These are phyloP conservation scores for Bryoglossum gracile DNA, from an alignment of 495 filamentous ascomycete species.

Conservation along the genomic window DNA sequence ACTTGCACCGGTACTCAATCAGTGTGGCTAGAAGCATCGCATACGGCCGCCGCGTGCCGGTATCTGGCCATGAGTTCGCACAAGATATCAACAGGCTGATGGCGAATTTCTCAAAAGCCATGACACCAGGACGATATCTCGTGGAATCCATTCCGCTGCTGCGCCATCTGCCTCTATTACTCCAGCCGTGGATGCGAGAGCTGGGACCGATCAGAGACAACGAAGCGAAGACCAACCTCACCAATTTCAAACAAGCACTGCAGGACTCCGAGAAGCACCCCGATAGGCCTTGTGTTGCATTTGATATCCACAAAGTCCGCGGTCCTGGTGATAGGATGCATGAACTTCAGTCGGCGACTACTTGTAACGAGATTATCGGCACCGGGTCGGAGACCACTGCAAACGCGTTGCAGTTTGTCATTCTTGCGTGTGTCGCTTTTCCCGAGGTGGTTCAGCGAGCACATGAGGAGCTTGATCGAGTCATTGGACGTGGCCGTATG, in stretches of 20 bases:
- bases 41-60: not conserved
- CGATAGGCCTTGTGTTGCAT: not conserved
- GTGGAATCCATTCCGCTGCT: not conserved
- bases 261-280: not conserved
- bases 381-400: not conserved
- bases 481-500: not conserved
- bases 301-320: not conserved
- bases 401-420: not conserved
- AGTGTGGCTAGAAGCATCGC: not conserved
- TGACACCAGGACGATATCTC: not conserved
- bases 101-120: not conserved
- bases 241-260: not conserved
- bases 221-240: not conserved
- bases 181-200: not conserved
- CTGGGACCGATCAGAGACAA: not conserved
- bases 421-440: not conserved
- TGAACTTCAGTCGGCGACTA: not conserved
- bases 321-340: not conserved
- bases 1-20: not conserved
- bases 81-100: not conserved
- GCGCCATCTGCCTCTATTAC: not conserved
- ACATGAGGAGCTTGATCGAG: not conserved
- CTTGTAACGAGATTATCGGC: not conserved
- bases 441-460: not conserved
- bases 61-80: not conserved